Evolutionary conservation across 2,329 filamentous ascomycete species (phyloP).

Genomic region (Cercospora sp.): DNA sequence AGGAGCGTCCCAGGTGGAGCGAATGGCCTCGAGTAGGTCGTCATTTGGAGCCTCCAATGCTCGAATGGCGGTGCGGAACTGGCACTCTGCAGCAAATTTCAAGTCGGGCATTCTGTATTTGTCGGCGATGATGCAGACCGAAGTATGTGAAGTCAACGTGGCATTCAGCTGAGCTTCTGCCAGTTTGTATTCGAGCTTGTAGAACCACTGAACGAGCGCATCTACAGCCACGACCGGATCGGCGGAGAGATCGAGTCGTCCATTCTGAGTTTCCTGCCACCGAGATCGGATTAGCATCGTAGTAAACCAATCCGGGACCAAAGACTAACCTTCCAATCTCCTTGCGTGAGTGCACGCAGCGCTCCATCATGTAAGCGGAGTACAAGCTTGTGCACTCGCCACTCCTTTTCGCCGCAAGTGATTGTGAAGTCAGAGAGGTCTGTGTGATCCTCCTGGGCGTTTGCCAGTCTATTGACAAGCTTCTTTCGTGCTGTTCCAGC

Average conservation of each 20-base stretch:
- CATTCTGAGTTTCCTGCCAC: not conserved
- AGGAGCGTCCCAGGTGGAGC: no score
- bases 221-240: not conserved
- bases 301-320: not conserved
- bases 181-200: not conserved
- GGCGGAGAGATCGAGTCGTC: not conserved
- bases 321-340: not conserved
- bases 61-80: not conserved
- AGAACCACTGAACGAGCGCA: not conserved
- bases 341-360: not conserved
- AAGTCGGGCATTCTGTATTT: not conserved
- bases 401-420: not conserved
- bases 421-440: not conserved
- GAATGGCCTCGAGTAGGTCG: not conserved
- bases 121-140: not conserved
- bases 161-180: not conserved
- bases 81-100: not conserved
- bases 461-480: not conserved
- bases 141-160: not conserved
- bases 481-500: not conserved
- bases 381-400: not conserved
- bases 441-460: not conserved
- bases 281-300: not conserved
- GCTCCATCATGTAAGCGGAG: not conserved
- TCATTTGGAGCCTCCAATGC: not conserved